Evolutionary conservation across 331 rosid species (phyloP), one percentile per base, ranked within the genome.

Genomic region (Arachis monticola): DNA sequence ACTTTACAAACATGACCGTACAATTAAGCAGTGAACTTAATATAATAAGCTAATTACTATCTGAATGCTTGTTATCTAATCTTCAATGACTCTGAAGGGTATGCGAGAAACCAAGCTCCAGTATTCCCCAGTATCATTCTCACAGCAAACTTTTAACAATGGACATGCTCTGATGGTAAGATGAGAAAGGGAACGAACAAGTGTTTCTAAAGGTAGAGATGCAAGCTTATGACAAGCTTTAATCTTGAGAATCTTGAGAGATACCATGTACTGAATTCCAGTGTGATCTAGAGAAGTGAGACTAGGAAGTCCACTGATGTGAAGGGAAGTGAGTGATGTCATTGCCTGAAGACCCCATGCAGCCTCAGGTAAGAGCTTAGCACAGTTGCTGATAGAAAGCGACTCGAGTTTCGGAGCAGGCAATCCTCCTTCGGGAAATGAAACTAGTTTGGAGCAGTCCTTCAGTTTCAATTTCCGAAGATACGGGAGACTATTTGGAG

Each of bases 301-400:
- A 46, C 35, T 58, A 4, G 64, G 41, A 12, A 79, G 56, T 35
- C 50, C 53, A 10, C 70, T 72, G 27, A 72, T 57, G 17, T 8
- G 45, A 53, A 71, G 73, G 22, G 73, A 78, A 78, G 82, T 46
- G 12, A 78, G 52, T 13, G 77, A 71, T 31, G 44, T 47, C 69
- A 78, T 64, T 56, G 14, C 40, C 6, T 71, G 32, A 10, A 78
- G 53, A 78, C 73, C 67, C 82, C 82, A 71, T 71, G 72, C 3
- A 56, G n/a, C 31, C 27, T 14, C 7, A 5, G 61, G 10, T 1
- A 62, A 71, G 61, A 78, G 60, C 40, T 64, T 8, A 13, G 10
- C 45, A 55, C 77, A 71, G 31, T 64, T 71, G 68, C 63, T 68
- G 38, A 78, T 71, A 27, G 27, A 57, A 8, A 70, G 77, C 14